Conservation (phyloP, 495 filamentous ascomycete genomes). For the Entonaema liquescens region DNA sequence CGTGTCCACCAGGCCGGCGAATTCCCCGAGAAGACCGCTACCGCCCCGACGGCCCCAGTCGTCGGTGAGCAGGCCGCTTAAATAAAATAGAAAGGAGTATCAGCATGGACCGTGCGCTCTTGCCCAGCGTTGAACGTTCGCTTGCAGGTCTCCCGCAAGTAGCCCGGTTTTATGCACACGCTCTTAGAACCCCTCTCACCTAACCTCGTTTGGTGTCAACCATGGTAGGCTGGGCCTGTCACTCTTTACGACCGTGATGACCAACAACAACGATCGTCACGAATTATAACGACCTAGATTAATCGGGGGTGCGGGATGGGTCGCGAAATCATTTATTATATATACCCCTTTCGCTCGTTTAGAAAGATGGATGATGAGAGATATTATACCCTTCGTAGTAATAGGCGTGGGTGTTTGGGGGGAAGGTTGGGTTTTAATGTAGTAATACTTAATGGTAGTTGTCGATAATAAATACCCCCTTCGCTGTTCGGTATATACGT, state of each 20-base stretch:
- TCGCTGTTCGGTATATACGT: constrained; percentile 4
- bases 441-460: constrained; percentile 33
- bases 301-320: constrained; percentile 4
- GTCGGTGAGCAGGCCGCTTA: constrained; percentile 45
- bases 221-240: constrained; percentile 38
- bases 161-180: background rate
- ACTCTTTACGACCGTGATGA: constrained; percentile 34
- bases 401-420: constrained; percentile 3
- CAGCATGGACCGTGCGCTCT: constrained; percentile 1
- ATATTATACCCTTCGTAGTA: constrained; percentile 34
- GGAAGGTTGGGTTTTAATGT: background rate
- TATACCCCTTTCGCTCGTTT: constrained; percentile 40
- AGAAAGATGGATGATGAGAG: constrained; percentile 8
- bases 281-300: constrained; percentile 14
- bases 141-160: constrained; percentile 19
- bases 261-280: constrained; percentile 2
- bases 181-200: background rate
- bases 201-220: constrained; percentile 16
- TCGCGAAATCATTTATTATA: background rate
- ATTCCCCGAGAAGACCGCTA: constrained; percentile 57
- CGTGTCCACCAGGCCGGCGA: constrained; percentile 53
- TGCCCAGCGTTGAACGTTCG: constrained; percentile 27
- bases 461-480: constrained; percentile 26
- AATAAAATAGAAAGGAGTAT: background rate
- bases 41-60: constrained; percentile 38